phyloP scores from a whole-genome alignment of 371 early-diverging fungal genomes.

The Rhizopus sp. region DNA sequence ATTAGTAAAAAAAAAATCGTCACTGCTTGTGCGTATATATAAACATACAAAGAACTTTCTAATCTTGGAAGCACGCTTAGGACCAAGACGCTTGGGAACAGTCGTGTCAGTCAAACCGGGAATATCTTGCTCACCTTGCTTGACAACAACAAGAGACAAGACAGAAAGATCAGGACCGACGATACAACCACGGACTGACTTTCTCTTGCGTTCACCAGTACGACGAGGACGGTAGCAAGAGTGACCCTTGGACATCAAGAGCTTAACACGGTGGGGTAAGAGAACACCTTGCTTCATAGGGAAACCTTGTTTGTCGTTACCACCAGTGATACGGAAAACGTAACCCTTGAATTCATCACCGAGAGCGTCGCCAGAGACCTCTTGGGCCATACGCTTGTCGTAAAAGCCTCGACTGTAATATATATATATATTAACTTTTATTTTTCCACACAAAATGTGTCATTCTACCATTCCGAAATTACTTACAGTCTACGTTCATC shows the following conservation, averaged over 20 bases:
- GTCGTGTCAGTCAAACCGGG: constrained; percentile 96
- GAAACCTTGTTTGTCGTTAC: constrained; percentile 99
- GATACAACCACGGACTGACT: constrained; percentile 99
- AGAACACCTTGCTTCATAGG: constrained; percentile 98
- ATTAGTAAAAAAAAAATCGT: background rate
- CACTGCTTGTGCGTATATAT: background rate
- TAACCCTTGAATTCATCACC: constrained; percentile 99
- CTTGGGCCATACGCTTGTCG: constrained; percentile 97
- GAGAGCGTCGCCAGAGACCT: constrained; percentile 95
- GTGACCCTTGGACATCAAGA: constrained; percentile 96
- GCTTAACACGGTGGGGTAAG: constrained; percentile 92
- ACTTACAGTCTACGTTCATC: constrained; percentile 91
- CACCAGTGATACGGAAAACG: constrained; percentile 99
- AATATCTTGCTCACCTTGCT: constrained; percentile 95
- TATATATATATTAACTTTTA: no score
- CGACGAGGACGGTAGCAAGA: constrained; percentile 99
- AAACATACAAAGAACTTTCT: constrained; percentile 95
- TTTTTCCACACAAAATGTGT: background rate
- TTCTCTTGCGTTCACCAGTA: constrained; percentile 98
- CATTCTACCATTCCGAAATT: background rate
- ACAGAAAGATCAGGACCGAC: constrained; percentile 96
- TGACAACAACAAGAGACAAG: constrained; percentile 93
- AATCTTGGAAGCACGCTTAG: constrained; percentile 99
- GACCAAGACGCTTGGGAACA: constrained; percentile 95
- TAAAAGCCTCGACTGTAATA: constrained; percentile 88